Conservation (phyloP, 805 yeast genomes). For the Cyberlindnera petersonii region DNA sequence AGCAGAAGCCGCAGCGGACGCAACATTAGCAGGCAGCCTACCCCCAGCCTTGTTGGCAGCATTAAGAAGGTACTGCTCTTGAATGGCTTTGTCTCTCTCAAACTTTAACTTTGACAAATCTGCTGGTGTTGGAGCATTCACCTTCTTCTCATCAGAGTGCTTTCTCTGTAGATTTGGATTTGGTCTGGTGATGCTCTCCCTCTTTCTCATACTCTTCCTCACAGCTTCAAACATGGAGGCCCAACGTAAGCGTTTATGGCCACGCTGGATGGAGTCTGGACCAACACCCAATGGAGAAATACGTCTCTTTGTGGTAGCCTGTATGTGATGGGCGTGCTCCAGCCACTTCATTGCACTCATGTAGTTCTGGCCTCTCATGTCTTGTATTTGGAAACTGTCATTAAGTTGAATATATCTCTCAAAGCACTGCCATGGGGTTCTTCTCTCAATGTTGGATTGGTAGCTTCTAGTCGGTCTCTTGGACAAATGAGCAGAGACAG, state of each 20-base stretch:
- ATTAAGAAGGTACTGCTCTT: constrained; percentile 57
- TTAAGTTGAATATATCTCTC: constrained; percentile 92
- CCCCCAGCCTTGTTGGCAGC: constrained; percentile 6
- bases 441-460: constrained; percentile 83
- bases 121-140: constrained; percentile 71
- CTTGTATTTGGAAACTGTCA: constrained; percentile 80
- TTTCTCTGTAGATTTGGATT: constrained; percentile 41
- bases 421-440: constrained; percentile 99
- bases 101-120: constrained; percentile 79
- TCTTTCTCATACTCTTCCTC: constrained; percentile 81
- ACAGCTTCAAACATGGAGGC: constrained; percentile 96
- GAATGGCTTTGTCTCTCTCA: constrained; percentile 81
- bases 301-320: constrained; percentile 81
- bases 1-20: constrained; percentile 27
- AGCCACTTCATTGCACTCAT: constrained; percentile 86
- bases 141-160: constrained; percentile 37
- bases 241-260: constrained; percentile 89
- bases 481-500: constrained; percentile 77
- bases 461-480: constrained; percentile 64
- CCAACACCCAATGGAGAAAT: constrained; percentile 94
- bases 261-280: constrained; percentile 86
- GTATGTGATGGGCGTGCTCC: constrained; percentile 86
- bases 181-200: constrained; percentile 73
- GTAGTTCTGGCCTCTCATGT: constrained; percentile 84
- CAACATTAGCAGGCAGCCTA: neutral